These are phyloP conservation scores for Begonia masoniana DNA, from an alignment of 306 rosid genomes.

Conservation along the genomic window DNA sequence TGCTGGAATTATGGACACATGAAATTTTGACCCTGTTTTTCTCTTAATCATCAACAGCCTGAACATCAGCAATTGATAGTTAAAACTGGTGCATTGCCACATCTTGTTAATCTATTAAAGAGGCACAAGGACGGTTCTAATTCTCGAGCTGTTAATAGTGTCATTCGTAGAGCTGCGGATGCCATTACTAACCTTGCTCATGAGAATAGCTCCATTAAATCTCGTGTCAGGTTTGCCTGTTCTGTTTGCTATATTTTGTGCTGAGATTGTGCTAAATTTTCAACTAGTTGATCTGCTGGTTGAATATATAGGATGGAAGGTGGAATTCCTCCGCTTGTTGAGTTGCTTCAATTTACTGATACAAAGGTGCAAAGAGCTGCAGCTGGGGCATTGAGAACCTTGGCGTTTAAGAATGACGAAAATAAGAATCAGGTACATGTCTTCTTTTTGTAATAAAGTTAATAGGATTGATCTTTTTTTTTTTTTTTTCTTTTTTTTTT, in stretches of 20 bases:
- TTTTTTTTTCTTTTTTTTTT: too few species aligned
- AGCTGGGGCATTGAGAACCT: constrained; percentile 90
- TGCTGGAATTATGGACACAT: too few species aligned
- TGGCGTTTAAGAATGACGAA: constrained; percentile 91
- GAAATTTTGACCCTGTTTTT: too few species aligned
- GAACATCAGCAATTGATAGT: constrained; percentile 96
- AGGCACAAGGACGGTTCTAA: constrained; percentile 44
- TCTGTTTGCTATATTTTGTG: not conserved
- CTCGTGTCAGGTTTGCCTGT: constrained; percentile 71
- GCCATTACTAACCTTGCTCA: constrained; percentile 97
- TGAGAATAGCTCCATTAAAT: constrained; percentile 90
- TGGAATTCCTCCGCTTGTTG: constrained; percentile 95
- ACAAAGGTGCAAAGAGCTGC: constrained; percentile 97
- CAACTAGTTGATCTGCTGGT: constrained; percentile 5
- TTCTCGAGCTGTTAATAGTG: constrained; percentile 70
- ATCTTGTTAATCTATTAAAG: constrained; percentile 77
- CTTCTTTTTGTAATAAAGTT: constrained; percentile 4
- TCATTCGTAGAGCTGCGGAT: constrained; percentile 98
- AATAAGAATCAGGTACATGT: constrained; percentile 78
- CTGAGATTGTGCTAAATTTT: too few species aligned
- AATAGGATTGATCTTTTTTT: too few species aligned
- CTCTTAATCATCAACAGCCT: constrained; percentile 43
- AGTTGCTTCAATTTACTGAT: constrained; percentile 76
- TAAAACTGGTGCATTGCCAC: constrained; percentile 67
- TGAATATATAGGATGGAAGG: constrained; percentile 71